phyloP scores from a whole-genome alignment of 192 early-diverging fungal species.

The Phycomyces blakesleeanus region DNA sequence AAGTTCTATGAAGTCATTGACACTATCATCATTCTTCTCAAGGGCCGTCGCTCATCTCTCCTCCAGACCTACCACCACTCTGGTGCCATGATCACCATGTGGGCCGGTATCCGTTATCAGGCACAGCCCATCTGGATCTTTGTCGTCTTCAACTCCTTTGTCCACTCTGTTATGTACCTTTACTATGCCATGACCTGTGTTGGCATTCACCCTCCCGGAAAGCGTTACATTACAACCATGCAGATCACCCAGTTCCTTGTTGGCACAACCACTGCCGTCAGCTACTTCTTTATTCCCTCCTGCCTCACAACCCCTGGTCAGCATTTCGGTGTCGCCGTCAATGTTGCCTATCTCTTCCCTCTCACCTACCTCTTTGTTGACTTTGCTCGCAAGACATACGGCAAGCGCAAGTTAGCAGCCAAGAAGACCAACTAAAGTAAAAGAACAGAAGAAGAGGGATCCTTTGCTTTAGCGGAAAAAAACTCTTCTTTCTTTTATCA shows the following conservation, averaged over 20 bases:
- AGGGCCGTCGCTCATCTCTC: constrained; percentile 71
- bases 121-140: constrained; percentile 81
- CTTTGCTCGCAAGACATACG: constrained; percentile 73
- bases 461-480: background rate
- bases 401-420: constrained; percentile 33
- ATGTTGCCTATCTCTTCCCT: constrained; percentile 67
- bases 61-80: constrained; percentile 87
- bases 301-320: constrained; percentile 52
- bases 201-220: constrained; percentile 73
- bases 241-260: constrained; percentile 86
- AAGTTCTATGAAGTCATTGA: constrained; percentile 89
- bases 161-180: constrained; percentile 84
- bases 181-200: constrained; percentile 78
- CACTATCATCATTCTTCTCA: constrained; percentile 80
- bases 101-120: constrained; percentile 62
- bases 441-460: background rate
- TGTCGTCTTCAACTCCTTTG: constrained; percentile 80
- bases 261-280: constrained; percentile 59
- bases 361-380: constrained; percentile 77
- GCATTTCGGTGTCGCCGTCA: constrained; percentile 55
- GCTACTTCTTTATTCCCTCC: constrained; percentile 62
- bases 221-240: constrained; percentile 73
- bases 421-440: constrained; percentile 32
- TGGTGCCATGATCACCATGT: constrained; percentile 81
- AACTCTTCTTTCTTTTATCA: background rate